Evolutionary conservation across 169 alveolate species (phyloP), one percentile per base, ranked within the genome.

Genomic region (Babesia sp.): DNA sequence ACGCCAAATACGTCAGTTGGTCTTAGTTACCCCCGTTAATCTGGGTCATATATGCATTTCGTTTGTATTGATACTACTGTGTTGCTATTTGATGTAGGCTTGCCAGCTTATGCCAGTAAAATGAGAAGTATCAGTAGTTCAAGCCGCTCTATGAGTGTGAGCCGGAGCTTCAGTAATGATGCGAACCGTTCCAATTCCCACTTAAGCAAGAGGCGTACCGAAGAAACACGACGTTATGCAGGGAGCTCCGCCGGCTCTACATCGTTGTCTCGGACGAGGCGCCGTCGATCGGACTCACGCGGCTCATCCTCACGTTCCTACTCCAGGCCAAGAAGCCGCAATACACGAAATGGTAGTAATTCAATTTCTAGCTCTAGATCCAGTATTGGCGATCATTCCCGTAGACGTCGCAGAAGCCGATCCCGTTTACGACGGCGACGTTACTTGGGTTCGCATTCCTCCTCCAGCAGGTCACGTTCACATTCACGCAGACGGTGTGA

Each of bases 61-160:
- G n/a, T n/a, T n/a, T n/a, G n/a, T n/a, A n/a, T n/a, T n/a, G n/a
- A n/a, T n/a, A n/a, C n/a, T n/a, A n/a, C n/a, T n/a, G n/a, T n/a
- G n/a, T n/a, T n/a, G n/a, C n/a, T n/a, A n/a, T n/a, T n/a, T n/a
- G n/a, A n/a, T n/a, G n/a, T n/a, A n/a, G n/a, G n/a, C n/a, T n/a
- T n/a, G n/a, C n/a, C n/a, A n/a, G n/a, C n/a, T n/a, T n/a, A n/a
- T n/a, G n/a, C n/a, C n/a, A n/a, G n/a, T n/a, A 48, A 16, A 6
- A 77, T 77, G 86, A 77, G 73, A 69, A 77, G 86, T 51, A 42
- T 46, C 28, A 67, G 74, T 20, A 77, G 86, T 48, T 61, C 63
- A 33, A 77, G 86, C 63, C 86, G 86, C 73, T 77, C 86, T 2
- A 77, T 77, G 86, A 77, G 86, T 55, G 71, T 77, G 33, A 77